Evolutionary conservation across 805 yeast genomes (phyloP).

Genomic region (Grigorovia humatica): DNA sequence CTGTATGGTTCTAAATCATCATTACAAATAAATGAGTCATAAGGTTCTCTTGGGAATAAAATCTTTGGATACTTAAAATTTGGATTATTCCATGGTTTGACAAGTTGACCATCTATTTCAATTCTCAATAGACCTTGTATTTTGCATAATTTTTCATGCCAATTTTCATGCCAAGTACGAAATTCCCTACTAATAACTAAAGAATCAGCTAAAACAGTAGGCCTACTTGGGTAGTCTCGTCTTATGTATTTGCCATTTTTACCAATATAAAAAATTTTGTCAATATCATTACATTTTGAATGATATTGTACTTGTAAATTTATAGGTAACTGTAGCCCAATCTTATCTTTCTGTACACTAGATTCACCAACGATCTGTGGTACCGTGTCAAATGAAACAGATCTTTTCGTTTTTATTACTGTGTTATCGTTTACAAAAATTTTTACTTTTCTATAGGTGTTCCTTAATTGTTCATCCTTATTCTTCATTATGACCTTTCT

Average conservation of each 20-base stretch:
- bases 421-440: not conserved
- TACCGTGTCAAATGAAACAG: slow-evolving; percentile 28
- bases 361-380: slow-evolving; percentile 18
- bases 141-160: slow-evolving; percentile 6
- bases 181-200: slow-evolving; percentile 17
- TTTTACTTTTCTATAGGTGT: slow-evolving; percentile 9
- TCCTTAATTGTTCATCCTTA: slow-evolving; percentile 10
- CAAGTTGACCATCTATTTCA: not conserved
- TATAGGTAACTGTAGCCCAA: slow-evolving; percentile 14
- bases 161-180: slow-evolving; percentile 12
- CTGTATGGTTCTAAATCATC: slow-evolving; percentile 9
- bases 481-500: not conserved
- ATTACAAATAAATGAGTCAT: not conserved
- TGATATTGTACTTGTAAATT: not conserved
- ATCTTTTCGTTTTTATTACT: not conserved
- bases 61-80: slow-evolving; percentile 15
- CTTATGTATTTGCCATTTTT: slow-evolving; percentile 21
- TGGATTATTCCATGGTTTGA: not conserved
- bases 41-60: slow-evolving; percentile 6
- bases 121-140: slow-evolving; percentile 3
- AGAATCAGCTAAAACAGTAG: slow-evolving; percentile 21
- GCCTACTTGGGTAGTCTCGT: slow-evolving; percentile 25
- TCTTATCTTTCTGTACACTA: slow-evolving; percentile 11
- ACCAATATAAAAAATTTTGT: slow-evolving; percentile 13
- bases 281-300: not conserved